Percentiles rank a stretch among this genome's conserved stretches.
Conservation (phyloP, 2,329 filamentous ascomycete species). For the Lecanicillium sp. region DNA sequence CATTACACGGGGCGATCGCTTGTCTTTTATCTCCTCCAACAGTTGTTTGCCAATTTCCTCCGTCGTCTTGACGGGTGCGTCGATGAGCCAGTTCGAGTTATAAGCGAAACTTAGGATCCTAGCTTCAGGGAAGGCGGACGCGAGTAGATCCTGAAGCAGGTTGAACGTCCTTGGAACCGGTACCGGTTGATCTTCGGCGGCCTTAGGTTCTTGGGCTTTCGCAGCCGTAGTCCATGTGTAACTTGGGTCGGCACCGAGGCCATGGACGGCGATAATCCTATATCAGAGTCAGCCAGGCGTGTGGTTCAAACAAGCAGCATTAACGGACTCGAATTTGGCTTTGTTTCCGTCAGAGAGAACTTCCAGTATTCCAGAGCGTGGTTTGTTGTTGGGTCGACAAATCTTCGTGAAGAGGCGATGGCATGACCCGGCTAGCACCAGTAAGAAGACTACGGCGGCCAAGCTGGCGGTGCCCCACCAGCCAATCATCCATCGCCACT, state of each 20-base stretch:
- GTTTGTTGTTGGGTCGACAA: neutral
- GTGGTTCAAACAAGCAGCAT: neutral
- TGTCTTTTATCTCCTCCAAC: constrained; percentile 4
- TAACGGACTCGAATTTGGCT: neutral
- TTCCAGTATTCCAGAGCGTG: neutral
- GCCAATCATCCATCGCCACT: neutral
- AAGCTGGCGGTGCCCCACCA: neutral
- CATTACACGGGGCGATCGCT: neutral
- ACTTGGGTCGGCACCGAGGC: constrained; percentile 12
- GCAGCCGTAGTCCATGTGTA: constrained; percentile 11
- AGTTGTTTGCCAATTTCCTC: constrained; percentile 11
- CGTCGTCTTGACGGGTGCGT: constrained; percentile 12
- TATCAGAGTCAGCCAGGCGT: neutral
- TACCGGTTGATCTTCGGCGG: neutral
- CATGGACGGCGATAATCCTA: constrained; percentile 14
- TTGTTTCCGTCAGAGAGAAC: neutral
- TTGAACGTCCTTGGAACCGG: constrained; percentile 4
- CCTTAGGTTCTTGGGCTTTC: neutral
- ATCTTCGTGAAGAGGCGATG: neutral
- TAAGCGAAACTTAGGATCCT: constrained; percentile 13
- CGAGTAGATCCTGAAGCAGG: constrained; percentile 11
- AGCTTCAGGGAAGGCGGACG: constrained; percentile 11
- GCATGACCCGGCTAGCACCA: neutral
- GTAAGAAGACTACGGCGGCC: neutral
- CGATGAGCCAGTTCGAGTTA: constrained; percentile 15